phyloP scores from a whole-genome alignment of 2,329 filamentous ascomycete genomes.

The Cladosporium halotolerans region DNA sequence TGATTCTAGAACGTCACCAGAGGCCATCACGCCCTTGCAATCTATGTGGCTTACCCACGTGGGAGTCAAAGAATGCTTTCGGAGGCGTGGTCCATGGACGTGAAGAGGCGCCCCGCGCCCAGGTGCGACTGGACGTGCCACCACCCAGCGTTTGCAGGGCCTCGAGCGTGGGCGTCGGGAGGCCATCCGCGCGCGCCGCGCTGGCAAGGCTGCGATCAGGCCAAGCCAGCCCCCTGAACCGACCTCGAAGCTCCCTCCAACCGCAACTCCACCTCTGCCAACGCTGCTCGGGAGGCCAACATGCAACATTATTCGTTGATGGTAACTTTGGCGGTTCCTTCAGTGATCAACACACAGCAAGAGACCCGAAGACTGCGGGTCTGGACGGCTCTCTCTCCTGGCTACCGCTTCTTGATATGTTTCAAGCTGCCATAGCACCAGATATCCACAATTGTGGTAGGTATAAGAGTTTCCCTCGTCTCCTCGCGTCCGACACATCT shows the following conservation, averaged over 20 bases:
- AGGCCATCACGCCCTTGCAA: too few relatives aligned
- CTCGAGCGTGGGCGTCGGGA: not conserved
- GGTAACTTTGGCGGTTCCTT: not conserved
- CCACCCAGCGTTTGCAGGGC: not conserved
- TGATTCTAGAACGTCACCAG: too few relatives aligned
- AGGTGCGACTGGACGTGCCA: not conserved
- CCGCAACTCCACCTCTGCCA: conserved; percentile 1
- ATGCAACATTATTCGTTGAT: not conserved
- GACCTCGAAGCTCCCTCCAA: not conserved
- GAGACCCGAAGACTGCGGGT: conserved; percentile 3
- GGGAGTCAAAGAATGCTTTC: too few relatives aligned
- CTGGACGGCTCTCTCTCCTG: not conserved
- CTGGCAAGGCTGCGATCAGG: not conserved
- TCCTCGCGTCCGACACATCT: not conserved
- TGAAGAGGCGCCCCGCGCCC: too few relatives aligned
- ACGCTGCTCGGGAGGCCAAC: not conserved
- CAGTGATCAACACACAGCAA: not conserved
- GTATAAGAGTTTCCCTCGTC: conserved; percentile 1
- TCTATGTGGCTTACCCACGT: too few relatives aligned
- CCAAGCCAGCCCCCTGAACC: conserved; percentile 5
- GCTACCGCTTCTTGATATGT: not conserved
- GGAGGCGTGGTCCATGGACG: too few relatives aligned
- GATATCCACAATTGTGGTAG: not conserved
- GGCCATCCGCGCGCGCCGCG: not conserved
- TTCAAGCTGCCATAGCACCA: not conserved